Base-by-base conservation (phyloP, 2,329 filamentous ascomycete species). In the Calonectria pseudoturangicola region DNA sequence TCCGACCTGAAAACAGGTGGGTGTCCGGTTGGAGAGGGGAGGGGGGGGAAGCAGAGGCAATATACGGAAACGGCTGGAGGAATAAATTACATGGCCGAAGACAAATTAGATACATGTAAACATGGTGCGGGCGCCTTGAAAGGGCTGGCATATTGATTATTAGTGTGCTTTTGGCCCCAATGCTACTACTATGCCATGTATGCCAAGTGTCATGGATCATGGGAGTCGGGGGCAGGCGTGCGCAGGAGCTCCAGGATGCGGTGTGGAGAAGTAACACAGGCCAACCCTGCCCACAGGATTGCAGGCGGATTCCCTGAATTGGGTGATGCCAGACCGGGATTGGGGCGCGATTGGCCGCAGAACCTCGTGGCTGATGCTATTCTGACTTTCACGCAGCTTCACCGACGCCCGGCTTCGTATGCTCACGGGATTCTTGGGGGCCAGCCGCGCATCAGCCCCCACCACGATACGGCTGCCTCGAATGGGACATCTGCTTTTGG, bases 61-160 rank as follows among this genome's bases (percentile, higher is more conserved):
- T 73, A 71, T 75, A 68, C 43, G 60, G 56, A 39, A 36, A 50
- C 33, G 47, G n/a, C 43, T 67, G 33, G 66, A 48, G 64, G 70
- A 51, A 45, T 28, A 66, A 50, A 36, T 28, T 25, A 63, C 39
- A 67, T 16, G 33, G 64, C 33, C 66, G 39, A 71, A 58, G 50
- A 66, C 74, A 78, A 73, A 65, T 69, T 28, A 72, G 73, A 76
- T 79, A 77, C 28, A 70, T 33, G 72, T 54, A 71, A 66, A 74
- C 63, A 77, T 50, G 68, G 66, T 75, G 74, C 66, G 50, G 71
- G 70, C 69, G 71, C 51, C 66, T 45, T 48, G 63, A 63, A 39
- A 58, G 64, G 64, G 58, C 60, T 30, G 62, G 39, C 21, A 72
- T 70, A 60, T 47, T 66, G 30, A 62, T 47, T 27, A 51, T 70